phyloP scores from a whole-genome alignment of 1,139 yeast genomes.

The Geotrichum cucujoidarum region DNA sequence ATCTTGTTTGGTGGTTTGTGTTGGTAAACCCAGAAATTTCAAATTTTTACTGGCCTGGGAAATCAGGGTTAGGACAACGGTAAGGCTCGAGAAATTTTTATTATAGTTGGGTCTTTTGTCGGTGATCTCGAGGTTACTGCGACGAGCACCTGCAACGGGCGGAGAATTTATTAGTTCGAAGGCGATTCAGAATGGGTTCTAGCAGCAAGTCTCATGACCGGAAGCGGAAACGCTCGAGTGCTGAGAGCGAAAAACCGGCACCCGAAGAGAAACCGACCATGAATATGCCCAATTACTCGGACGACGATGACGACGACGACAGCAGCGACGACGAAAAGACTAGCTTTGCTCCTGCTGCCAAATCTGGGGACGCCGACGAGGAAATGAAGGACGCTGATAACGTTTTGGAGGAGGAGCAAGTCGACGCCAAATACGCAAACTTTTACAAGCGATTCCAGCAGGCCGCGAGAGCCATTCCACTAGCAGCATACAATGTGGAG shows the following conservation, averaged over 20 bases:
- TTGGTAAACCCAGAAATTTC: constrained; percentile 1
- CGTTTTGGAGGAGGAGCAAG: constrained; percentile 7
- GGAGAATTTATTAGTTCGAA: constrained; percentile 3
- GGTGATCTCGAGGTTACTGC: no score
- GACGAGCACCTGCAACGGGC: no score
- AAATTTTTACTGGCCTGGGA: constrained; percentile 5
- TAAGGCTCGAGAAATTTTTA: constrained; percentile 13
- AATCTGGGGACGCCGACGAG: not conserved
- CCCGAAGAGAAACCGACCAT: constrained; percentile 21
- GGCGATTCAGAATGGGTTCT: constrained; percentile 1
- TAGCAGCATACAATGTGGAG: constrained; percentile 15
- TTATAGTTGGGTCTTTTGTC: not conserved
- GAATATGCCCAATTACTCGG: constrained; percentile 22
- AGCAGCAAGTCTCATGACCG: not conserved
- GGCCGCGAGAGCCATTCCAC: constrained; percentile 19
- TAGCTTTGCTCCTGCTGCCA: not conserved
- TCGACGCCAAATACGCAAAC: constrained; percentile 21
- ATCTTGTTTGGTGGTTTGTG: constrained; percentile 3
- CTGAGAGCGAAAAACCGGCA: constrained; percentile 20
- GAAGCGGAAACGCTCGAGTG: constrained; percentile 16
- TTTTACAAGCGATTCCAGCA: constrained; percentile 21
- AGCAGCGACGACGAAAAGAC: constrained; percentile 1
- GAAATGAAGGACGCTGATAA: constrained; percentile 13
- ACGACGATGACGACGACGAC: constrained; percentile 19
- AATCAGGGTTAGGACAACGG: constrained; percentile 13